Evolutionary conservation across 2,329 filamentous ascomycete species (phyloP).

Genomic region (Aspergillus caelatus): DNA sequence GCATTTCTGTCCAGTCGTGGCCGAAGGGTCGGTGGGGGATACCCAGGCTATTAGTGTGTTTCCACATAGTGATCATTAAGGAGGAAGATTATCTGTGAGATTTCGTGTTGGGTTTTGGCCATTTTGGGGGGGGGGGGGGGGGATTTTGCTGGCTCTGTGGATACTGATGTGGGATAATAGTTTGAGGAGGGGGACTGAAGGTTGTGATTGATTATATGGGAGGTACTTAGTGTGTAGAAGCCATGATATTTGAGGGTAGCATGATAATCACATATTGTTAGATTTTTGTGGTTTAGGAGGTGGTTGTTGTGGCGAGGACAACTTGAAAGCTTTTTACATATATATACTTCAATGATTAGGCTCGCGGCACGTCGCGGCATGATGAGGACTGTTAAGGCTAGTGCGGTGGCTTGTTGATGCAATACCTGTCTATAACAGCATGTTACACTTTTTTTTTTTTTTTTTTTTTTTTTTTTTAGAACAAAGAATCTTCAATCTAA

Average conservation of each 20-base stretch:
- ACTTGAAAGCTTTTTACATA: no score
- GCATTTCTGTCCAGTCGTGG: conserved; percentile 6
- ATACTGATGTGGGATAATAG: neutral
- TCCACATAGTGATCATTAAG: conserved; percentile 2
- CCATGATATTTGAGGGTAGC: neutral
- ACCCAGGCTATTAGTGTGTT: conserved; percentile 10
- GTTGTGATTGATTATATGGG: neutral
- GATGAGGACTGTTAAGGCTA: neutral
- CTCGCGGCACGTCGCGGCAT: neutral
- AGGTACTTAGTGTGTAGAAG: neutral
- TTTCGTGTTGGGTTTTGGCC: conserved; percentile 9
- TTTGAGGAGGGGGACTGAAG: neutral
- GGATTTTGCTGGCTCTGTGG: neutral
- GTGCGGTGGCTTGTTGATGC: no score
- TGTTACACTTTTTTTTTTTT: no score
- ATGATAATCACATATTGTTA: neutral
- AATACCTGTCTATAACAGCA: neutral
- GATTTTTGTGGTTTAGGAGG: neutral
- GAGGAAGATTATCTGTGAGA: conserved; percentile 1
- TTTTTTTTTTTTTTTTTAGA: neutral
- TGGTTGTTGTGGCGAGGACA: neutral
- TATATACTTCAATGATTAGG: no score
- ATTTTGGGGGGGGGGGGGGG: conserved; percentile 4
- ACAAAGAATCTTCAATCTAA: neutral
- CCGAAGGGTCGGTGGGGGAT: conserved; percentile 14